Evolutionary conservation across 345 rosid genomes (phyloP).

Genomic region (Mercurialis annua): DNA sequence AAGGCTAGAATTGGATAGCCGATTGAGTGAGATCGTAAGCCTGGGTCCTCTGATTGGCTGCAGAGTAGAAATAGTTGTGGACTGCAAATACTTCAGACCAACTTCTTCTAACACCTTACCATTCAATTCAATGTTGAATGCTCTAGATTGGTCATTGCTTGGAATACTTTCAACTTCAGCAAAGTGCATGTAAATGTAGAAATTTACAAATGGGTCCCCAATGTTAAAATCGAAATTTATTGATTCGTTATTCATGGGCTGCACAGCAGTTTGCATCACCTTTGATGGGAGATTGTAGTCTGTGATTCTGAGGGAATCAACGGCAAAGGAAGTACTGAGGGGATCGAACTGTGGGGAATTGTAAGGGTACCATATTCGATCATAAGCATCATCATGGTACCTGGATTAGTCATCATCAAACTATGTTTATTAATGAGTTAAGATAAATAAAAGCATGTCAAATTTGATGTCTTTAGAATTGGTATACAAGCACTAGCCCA

Average conservation of each 20-base stretch:
- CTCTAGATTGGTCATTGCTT: constrained; percentile 15
- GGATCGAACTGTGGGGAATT: constrained; percentile 11
- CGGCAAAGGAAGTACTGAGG: neutral
- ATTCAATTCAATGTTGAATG: constrained; percentile 23
- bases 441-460: too few relatives aligned
- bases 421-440: neutral
- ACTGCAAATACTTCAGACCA: constrained; percentile 7
- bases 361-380: constrained; percentile 35
- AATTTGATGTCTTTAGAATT: too few relatives aligned
- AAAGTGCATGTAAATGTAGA: constrained; percentile 31
- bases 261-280: constrained; percentile 31
- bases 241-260: constrained; percentile 8
- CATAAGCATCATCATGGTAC: constrained; percentile 23
- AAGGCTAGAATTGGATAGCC: constrained; percentile 23
- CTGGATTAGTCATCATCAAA: constrained; percentile 9
- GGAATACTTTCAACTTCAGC: constrained; percentile 26
- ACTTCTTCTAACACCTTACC: constrained; percentile 9
- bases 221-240: constrained; percentile 14
- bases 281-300: constrained; percentile 23
- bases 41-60: constrained; percentile 26
- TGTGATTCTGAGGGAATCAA: constrained; percentile 13
- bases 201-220: constrained; percentile 17
- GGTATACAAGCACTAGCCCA: too few relatives aligned
- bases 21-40: constrained; percentile 17
- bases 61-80: constrained; percentile 9